Evolutionary conservation across 2,329 filamentous ascomycete genomes (phyloP).

Genomic region (Fusarium nematophilum): DNA sequence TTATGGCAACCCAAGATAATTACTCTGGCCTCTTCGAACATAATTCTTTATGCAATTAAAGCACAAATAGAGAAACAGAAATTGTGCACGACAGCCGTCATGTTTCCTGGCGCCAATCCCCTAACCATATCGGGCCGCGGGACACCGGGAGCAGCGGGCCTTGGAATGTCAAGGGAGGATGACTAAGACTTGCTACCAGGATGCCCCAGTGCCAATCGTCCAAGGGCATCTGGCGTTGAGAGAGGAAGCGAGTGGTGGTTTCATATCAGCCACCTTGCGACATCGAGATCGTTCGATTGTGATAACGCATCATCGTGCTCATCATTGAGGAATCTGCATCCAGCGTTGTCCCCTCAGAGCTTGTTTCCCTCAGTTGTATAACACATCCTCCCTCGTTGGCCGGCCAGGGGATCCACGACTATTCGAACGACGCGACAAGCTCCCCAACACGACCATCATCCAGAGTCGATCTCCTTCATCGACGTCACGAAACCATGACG

Average conservation of each 20-base stretch:
- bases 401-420: slow-evolving; percentile 24
- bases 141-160: slow-evolving; percentile 26
- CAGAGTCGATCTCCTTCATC: slow-evolving; percentile 3
- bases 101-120: not conserved
- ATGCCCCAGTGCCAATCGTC: slow-evolving; percentile 14
- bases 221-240: slow-evolving; percentile 21
- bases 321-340: slow-evolving; percentile 10
- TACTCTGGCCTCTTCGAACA: too few relatives aligned
- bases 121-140: slow-evolving; percentile 12
- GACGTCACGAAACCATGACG: slow-evolving; percentile 40
- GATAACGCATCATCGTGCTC: slow-evolving; percentile 11
- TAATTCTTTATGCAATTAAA: too few relatives aligned
- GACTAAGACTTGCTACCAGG: slow-evolving; percentile 30
- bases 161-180: slow-evolving; percentile 32
- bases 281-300: slow-evolving; percentile 29
- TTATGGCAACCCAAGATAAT: too few relatives aligned
- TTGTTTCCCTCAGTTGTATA: not conserved
- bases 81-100: slow-evolving; percentile 7
- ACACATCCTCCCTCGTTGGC: slow-evolving; percentile 26
- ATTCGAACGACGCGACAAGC: slow-evolving; percentile 8
- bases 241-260: slow-evolving; percentile 23
- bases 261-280: slow-evolving; percentile 30
- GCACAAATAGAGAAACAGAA: not conserved
- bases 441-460: slow-evolving; percentile 6
- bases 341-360: slow-evolving; percentile 1